Base-by-base conservation (phyloP, 2,329 filamentous ascomycete species). In the Pseudogymnoascus verrucosus region DNA sequence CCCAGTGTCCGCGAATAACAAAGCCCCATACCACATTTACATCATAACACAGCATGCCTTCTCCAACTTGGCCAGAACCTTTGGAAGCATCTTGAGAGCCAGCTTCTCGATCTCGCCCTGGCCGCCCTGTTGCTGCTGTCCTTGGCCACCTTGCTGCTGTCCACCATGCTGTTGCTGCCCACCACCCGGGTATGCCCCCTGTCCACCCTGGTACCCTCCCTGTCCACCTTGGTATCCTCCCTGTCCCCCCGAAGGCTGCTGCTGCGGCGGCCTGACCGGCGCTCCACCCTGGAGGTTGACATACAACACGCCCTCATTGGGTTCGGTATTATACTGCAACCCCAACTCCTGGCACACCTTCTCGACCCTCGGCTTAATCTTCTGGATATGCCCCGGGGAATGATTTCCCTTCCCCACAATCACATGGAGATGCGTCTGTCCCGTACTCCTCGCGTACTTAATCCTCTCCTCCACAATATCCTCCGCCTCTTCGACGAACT, bases 401-500 rank as follows among this genome's bases (percentile, higher is more conserved):
- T 99, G 95, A 75, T 96, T 95, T 2, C 95, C 95, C 77, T 93
- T 96, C 72, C 95, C 95, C 31, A 98, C 93, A 71, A 99, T 97
- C 42, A 96, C 93, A 77, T 96, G 92, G 63, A 99, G 79, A 77
- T 96, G 91, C 19, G 80, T 85, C 78, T 96, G 89, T 0, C 90
- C 90, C 37, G 85, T 82, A 62, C 82, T 76, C 73, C 86, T 85
- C 64, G 92, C 92, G 69, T 90, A 87, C 68, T 85, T 84, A 72
- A 99, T 96, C 68, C 95, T 84, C 76, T 90, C 82, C 78, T 93
- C 90, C 21, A 98, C 80, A 64, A 97, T 95, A 67, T 91, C 85
- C 79, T 96, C 92, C 4, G 95, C 95, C 79, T 98, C 95, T 74
- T 96, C 91, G 65, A 96, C 93, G 71, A 89, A 97, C 73, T 96